phyloP scores from a whole-genome alignment of 169 alveolate species.

The Plasmodium adleri region DNA sequence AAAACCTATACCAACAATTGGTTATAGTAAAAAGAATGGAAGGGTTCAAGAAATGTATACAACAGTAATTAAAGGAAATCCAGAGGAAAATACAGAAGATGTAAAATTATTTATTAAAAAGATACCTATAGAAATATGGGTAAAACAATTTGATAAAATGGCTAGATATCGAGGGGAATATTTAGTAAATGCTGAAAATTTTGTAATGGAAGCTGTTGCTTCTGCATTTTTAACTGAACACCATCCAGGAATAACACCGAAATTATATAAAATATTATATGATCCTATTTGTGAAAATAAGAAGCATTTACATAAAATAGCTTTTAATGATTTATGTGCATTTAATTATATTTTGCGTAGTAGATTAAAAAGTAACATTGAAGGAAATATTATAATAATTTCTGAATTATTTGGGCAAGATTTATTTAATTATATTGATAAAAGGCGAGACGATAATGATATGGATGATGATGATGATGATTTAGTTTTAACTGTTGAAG shows the following conservation, averaged over 20 bases:
- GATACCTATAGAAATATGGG: slow-evolving; percentile 84
- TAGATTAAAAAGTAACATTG: slow-evolving; percentile 62
- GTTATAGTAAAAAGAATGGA: slow-evolving; percentile 80
- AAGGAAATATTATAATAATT: slow-evolving; percentile 80
- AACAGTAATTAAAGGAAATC: slow-evolving; percentile 37
- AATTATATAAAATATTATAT: slow-evolving; percentile 80
- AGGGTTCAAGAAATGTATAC: slow-evolving; percentile 82
- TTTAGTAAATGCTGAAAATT: slow-evolving; percentile 87
- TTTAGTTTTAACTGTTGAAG: too few species aligned
- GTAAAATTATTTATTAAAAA: slow-evolving; percentile 80
- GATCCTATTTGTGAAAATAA: slow-evolving; percentile 58
- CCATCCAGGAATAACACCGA: slow-evolving; percentile 81
- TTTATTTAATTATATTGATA: slow-evolving; percentile 79
- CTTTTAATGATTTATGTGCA: slow-evolving; percentile 39
- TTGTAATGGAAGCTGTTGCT: slow-evolving; percentile 88
- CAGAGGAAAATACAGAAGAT: slow-evolving; percentile 29
- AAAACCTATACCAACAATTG: slow-evolving; percentile 80
- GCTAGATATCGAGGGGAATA: slow-evolving; percentile 83
- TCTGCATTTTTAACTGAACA: slow-evolving; percentile 78
- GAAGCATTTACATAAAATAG: not conserved
- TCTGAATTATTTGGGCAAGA: slow-evolving; percentile 83
- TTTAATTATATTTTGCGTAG: slow-evolving; percentile 44
- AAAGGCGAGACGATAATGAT: slow-evolving; percentile 36
- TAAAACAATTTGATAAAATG: slow-evolving; percentile 81
- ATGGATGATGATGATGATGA: slow-evolving; percentile 15